Evolutionary conservation across 805 yeast genomes (phyloP).

Genomic region (Candida michaelii): DNA sequence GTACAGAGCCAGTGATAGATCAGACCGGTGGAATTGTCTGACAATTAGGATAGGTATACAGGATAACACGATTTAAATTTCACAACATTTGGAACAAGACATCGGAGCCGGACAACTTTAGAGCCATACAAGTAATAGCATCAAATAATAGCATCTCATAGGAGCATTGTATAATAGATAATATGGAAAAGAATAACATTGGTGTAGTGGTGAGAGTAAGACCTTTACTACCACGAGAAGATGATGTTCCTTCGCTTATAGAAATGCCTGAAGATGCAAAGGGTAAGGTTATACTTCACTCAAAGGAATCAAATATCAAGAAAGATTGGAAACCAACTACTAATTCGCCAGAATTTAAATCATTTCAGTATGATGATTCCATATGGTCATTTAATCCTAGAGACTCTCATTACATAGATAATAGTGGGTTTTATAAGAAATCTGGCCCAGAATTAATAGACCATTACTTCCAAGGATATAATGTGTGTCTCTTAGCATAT

Average conservation of each 20-base stretch:
- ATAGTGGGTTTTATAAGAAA: slow-evolving; percentile 48
- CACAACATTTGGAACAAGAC: no score
- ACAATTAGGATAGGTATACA: no score
- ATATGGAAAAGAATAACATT: slow-evolving; percentile 20
- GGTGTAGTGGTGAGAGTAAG: slow-evolving; percentile 55
- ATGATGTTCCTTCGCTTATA: slow-evolving; percentile 23
- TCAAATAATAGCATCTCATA: no score
- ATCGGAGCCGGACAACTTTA: no score
- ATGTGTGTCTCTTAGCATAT: slow-evolving; percentile 43
- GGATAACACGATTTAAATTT: no score
- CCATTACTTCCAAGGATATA: slow-evolving; percentile 44
- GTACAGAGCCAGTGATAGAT: no score
- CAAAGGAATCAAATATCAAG: not conserved
- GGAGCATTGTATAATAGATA: no score
- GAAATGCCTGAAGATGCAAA: slow-evolving; percentile 27
- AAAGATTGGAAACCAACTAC: not conserved
- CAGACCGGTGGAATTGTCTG: no score
- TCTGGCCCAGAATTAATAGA: slow-evolving; percentile 61
- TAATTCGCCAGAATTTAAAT: slow-evolving; percentile 4
- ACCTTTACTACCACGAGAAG: slow-evolving; percentile 40
- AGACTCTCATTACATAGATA: slow-evolving; percentile 42
- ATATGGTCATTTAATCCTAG: slow-evolving; percentile 19
- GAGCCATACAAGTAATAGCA: no score
- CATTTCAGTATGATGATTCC: slow-evolving; percentile 20
- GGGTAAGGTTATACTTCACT: slow-evolving; percentile 15